These are phyloP conservation scores for Cyclocybe cylindracea DNA, from an alignment of 768 basidiomycete genomes.

Conservation along the genomic window DNA sequence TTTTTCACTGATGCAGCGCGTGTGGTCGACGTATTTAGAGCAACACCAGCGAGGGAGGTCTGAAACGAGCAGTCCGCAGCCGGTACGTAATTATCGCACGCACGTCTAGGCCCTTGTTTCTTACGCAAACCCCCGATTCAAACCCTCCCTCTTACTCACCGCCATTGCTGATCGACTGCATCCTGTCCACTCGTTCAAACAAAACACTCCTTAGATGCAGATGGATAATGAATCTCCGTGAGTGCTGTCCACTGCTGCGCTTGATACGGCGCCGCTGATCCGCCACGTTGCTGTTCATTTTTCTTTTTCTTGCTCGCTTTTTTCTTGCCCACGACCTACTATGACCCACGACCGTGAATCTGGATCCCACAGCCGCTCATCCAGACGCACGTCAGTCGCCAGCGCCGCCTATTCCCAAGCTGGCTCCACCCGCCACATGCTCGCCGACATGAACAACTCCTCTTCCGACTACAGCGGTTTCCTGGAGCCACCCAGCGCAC, in stretches of 20 bases:
- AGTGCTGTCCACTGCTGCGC: too few species aligned
- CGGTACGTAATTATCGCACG: too few species aligned
- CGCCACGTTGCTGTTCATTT: constrained; percentile 1
- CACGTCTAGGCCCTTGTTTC: too few species aligned
- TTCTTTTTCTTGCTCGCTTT: neutral
- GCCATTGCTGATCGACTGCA: too few species aligned
- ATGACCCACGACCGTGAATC: neutral
- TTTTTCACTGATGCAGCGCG: constrained; percentile 41
- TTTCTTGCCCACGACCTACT: neutral
- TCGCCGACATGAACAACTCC: neutral
- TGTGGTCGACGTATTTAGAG: constrained; percentile 53
- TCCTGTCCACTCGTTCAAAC: too few species aligned
- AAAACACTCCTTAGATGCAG: too few species aligned
- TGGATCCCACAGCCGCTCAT: constrained; percentile 14
- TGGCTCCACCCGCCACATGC: constrained; percentile 44
- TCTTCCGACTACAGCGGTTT: constrained; percentile 24
- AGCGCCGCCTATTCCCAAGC: constrained; percentile 43
- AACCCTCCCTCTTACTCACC: too few species aligned
- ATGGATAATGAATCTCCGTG: constrained; percentile 22
- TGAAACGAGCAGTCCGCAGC: neutral
- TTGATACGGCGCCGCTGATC: too few species aligned
- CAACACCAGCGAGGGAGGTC: constrained; percentile 9
- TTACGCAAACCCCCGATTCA: too few species aligned
- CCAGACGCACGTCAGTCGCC: constrained; percentile 34
- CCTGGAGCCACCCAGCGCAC: constrained; percentile 38